Conservation (phyloP, 1,284 basidiomycete genomes). For the Puccinia polysora region DNA sequence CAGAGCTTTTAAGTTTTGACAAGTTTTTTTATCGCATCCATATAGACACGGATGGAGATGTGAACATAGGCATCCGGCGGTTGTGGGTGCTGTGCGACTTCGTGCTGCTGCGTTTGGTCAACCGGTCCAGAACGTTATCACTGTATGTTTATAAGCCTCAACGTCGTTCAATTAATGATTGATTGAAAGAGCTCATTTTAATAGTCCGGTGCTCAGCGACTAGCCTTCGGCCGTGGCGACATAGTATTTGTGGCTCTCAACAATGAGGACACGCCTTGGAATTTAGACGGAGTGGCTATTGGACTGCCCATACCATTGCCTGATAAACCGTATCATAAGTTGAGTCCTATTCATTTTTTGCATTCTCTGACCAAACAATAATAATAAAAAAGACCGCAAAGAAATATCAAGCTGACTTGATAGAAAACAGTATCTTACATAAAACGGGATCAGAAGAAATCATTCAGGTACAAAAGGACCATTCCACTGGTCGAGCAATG, state of each 20-base stretch:
- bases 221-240: conserved; percentile 18
- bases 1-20: too few relatives aligned
- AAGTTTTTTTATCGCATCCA: neutral
- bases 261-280: conserved; percentile 21
- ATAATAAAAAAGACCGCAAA: neutral
- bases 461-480: neutral
- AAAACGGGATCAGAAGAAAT: neutral
- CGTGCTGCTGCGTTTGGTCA: neutral
- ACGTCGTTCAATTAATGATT: neutral
- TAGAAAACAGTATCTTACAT: neutral
- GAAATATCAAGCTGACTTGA: neutral
- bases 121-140: conserved; percentile 30
- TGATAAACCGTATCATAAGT: conserved; percentile 3
- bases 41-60: conserved; percentile 39
- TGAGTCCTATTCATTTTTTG: neutral
- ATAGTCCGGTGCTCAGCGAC: conserved; percentile 28
- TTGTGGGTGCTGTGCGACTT: conserved; percentile 30
- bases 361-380: too few relatives aligned
- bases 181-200: neutral
- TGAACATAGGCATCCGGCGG: conserved; percentile 31
- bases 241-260: conserved; percentile 34
- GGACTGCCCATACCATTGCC: neutral
- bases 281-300: neutral
- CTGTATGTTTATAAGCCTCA: neutral
- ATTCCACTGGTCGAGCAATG: neutral